These are phyloP conservation scores for Xanthoconium stramineum DNA, from an alignment of 768 basidiomycete genomes.

Conservation along the genomic window DNA sequence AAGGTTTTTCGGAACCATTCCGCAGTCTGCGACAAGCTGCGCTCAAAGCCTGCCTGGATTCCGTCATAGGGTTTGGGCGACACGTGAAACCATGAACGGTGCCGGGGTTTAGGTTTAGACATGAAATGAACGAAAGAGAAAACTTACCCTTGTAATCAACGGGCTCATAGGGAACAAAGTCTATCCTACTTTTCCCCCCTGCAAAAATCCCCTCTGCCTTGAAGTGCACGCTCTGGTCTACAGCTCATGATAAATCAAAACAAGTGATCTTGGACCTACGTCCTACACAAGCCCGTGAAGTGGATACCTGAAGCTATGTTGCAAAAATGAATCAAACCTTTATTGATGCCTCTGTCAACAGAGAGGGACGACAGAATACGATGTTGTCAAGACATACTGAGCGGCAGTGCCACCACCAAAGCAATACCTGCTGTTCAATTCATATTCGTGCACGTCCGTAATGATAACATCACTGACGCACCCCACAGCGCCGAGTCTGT, in stretches of 20 bases:
- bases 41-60: conserved; percentile 43
- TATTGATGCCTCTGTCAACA: conserved; percentile 29
- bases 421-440: conserved; percentile 31
- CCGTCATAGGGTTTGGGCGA: conserved; percentile 43
- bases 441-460: neutral
- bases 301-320: conserved; percentile 17
- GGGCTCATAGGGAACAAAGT: conserved; percentile 35
- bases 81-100: conserved; percentile 48
- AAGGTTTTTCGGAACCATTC: conserved; percentile 42
- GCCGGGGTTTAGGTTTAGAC: conserved; percentile 28
- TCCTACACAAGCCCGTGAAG: conserved; percentile 38
- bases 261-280: conserved; percentile 15
- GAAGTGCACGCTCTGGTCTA: conserved; percentile 29
- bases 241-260: neutral
- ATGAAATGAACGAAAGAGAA: neutral
- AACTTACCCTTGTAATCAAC: conserved; percentile 34
- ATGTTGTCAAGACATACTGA: conserved; percentile 33
- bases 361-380: conserved; percentile 42
- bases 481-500: conserved; percentile 42
- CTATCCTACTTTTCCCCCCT: conserved; percentile 26
- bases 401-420: conserved; percentile 34
- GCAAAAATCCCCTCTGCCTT: conserved; percentile 31
- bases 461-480: conserved; percentile 16
- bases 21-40: conserved; percentile 39
- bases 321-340: conserved; percentile 16